Base-by-base conservation (phyloP, 73 alveolate genomes). In the Paramecium octaurelia region DNA sequence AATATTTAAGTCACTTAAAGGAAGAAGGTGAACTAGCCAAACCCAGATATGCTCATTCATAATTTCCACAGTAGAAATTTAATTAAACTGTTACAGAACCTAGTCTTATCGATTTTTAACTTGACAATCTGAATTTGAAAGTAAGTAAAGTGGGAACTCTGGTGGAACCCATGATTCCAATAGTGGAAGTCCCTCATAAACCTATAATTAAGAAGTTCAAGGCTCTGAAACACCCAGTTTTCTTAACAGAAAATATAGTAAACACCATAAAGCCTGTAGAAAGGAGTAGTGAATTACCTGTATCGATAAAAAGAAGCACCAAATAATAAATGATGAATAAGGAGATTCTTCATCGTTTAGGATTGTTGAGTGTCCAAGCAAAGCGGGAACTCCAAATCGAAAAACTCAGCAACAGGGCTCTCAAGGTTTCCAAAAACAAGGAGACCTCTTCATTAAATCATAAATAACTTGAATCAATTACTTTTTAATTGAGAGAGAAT, bases 301-400 rank as follows among this genome's bases (percentile, higher is more conserved):
- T 20, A n/a, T 40, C 59, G 20, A 73, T 73, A 34, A 40, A 73
- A 40, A 14, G 57, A 34, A 73, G 87, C 84, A 64, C 44, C 4
- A 80, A 80, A 80, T 80, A 80, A 80, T 31, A 31, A 27, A 80
- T 31, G 46, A 42, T 80, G 91, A 80, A 80, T 43, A 80, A 80
- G 44, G 76, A 80, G 18, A 80, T 80, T 80, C 24, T 80, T 1
- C 75, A 42, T 31, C 14, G 91, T 10, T 43, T 80, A 14, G 91
- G 91, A 46, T 80, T 80, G n/a, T 23, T 80, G 24, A 80, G 91
- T 48, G 24, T 43, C 16, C 24, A 80, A 64, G 91, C 91, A 38
- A 80, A 80, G 75, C 8, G 91, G 10, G 70, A 40, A 40, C 31
- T 80, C 9, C 58, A 80, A 20, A 80, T 80, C 12, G 91, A 80